Evolutionary conservation across 2,329 filamentous ascomycete genomes (phyloP).

Genomic region (Zymoseptoria tritici): DNA sequence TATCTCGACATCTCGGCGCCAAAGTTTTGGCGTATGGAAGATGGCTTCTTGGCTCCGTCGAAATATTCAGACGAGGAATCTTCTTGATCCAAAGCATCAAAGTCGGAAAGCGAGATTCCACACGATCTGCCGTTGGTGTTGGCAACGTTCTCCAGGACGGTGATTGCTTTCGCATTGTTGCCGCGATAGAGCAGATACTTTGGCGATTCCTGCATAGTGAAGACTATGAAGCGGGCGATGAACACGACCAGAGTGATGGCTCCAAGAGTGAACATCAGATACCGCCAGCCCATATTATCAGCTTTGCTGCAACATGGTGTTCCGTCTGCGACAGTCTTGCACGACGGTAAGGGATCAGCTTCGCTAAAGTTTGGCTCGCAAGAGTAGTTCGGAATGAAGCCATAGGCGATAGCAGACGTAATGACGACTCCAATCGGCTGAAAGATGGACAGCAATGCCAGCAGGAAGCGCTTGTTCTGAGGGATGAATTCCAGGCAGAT

Average conservation of each 20-base stretch:
- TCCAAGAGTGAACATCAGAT: conserved; percentile 37
- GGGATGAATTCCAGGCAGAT: conserved; percentile 52
- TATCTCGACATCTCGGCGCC: conserved; percentile 25
- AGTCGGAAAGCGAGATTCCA: conserved; percentile 29
- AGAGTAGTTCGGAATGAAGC: conserved; percentile 45
- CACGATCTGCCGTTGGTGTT: conserved; percentile 35
- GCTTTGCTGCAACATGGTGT: conserved; percentile 31
- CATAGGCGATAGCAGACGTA: conserved; percentile 46
- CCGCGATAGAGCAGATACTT: conserved; percentile 52
- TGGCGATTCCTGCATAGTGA: conserved; percentile 52
- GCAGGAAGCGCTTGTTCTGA: conserved; percentile 43
- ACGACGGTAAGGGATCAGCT: conserved; percentile 38
- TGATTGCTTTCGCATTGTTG: conserved; percentile 45
- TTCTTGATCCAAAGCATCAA: conserved; percentile 28
- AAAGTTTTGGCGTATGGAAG: conserved; percentile 13
- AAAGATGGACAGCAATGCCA: conserved; percentile 48
- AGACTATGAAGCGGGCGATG: conserved; percentile 47
- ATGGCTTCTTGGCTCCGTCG: conserved; percentile 15
- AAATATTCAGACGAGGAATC: background rate
- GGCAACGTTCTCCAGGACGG: conserved; percentile 38
- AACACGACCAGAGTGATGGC: conserved; percentile 39
- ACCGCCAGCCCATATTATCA: conserved; percentile 42
- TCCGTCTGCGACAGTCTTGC: conserved; percentile 28
- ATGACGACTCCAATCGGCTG: conserved; percentile 50
- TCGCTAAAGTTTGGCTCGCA: conserved; percentile 46